Evolutionary conservation across 169 alveolate genomes (phyloP).

Genomic region (Cryptosporidium parvum): DNA sequence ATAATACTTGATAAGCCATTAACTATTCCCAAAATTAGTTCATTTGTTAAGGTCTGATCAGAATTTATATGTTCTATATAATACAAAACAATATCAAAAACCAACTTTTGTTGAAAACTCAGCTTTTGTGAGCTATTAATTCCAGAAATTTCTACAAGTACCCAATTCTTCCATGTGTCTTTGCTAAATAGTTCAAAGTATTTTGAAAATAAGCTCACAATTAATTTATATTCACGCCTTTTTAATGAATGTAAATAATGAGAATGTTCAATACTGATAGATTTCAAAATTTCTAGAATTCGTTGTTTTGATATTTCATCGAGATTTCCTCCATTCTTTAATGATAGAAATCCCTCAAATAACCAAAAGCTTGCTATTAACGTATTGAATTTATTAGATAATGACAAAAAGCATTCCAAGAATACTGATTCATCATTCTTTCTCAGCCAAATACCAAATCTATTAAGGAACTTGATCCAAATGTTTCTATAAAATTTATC

Average conservation of each 20-base stretch:
- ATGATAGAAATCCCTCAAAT: slow-evolving; percentile 11
- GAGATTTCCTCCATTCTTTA: background rate
- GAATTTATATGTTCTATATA: slow-evolving; percentile 13
- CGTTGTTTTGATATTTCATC: background rate
- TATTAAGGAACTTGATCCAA: slow-evolving; percentile 18
- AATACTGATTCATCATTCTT: background rate
- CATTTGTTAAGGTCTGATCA: slow-evolving; percentile 8
- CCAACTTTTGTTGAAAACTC: slow-evolving; percentile 1
- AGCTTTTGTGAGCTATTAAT: background rate
- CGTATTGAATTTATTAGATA: background rate
- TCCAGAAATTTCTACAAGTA: background rate
- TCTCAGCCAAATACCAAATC: slow-evolving; percentile 29
- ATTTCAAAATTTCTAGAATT: background rate
- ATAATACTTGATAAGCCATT: background rate
- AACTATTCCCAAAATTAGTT: background rate
- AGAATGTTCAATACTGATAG: background rate
- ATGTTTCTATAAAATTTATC: slow-evolving; percentile 12
- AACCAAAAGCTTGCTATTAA: slow-evolving; percentile 34
- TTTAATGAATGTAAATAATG: background rate
- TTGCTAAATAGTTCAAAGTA: background rate
- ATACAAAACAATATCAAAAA: slow-evolving; percentile 17
- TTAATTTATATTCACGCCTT: slow-evolving; percentile 1
- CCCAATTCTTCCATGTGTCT: slow-evolving; percentile 22
- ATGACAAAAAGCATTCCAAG: slow-evolving; percentile 10
- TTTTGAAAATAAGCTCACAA: slow-evolving; percentile 3